These are phyloP conservation scores for Russula griseocarnosa DNA, from an alignment of 768 basidiomycete species.

Conservation along the genomic window DNA sequence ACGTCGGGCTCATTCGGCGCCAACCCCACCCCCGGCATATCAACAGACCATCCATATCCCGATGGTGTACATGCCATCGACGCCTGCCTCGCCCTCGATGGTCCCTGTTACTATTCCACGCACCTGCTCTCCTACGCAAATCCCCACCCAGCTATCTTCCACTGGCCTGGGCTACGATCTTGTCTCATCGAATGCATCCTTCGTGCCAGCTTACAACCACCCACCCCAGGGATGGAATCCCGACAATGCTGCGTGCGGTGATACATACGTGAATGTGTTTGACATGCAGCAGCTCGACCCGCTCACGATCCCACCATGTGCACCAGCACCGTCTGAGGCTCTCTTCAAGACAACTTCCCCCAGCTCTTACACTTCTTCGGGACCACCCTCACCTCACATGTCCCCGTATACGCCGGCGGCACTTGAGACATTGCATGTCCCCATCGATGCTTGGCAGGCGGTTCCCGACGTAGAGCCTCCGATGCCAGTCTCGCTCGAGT, in stretches of 20 bases:
- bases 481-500: slow-evolving; percentile 28
- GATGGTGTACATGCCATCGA: slow-evolving; percentile 58
- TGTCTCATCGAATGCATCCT: slow-evolving; percentile 38
- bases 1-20: slow-evolving; percentile 51
- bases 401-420: slow-evolving; percentile 22
- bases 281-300: slow-evolving; percentile 16
- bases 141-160: slow-evolving; percentile 38
- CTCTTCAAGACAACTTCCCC: slow-evolving; percentile 22
- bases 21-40: slow-evolving; percentile 59
- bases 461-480: slow-evolving; percentile 32
- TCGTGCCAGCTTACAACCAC: slow-evolving; percentile 14
- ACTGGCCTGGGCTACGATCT: slow-evolving; percentile 51
- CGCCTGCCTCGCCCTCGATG: slow-evolving; percentile 57
- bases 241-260: slow-evolving; percentile 7
- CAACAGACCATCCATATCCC: slow-evolving; percentile 73
- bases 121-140: slow-evolving; percentile 35
- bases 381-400: slow-evolving; percentile 24
- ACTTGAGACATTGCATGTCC: slow-evolving; percentile 27
- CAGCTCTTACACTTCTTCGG: slow-evolving; percentile 24
- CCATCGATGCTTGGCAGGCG: slow-evolving; percentile 25
- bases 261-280: slow-evolving; percentile 19
- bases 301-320: slow-evolving; percentile 11
- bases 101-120: slow-evolving; percentile 58
- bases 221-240: slow-evolving; percentile 27
- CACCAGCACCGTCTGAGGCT: background rate